phyloP scores from a whole-genome alignment of 2,329 filamentous ascomycete species.

The Aureobasidium mangrovei region DNA sequence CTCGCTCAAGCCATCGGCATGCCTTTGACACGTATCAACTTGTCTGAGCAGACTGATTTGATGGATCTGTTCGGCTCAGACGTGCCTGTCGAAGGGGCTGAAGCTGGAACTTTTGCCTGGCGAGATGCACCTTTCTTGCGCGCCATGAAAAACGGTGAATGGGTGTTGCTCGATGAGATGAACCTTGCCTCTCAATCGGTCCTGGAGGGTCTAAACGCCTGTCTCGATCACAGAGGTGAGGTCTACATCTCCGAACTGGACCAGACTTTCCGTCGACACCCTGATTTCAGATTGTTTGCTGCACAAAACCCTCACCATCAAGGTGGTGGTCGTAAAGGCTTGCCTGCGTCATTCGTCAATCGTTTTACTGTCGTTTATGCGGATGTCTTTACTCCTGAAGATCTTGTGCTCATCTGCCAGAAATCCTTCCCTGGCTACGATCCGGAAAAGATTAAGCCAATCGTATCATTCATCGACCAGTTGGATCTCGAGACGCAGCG shows the following conservation, averaged over 20 bases:
- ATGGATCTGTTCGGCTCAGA: constrained; percentile 98
- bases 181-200: constrained; percentile 96
- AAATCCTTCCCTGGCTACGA: constrained; percentile 63
- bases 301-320: constrained; percentile 97
- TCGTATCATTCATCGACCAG: constrained; percentile 74
- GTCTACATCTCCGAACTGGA: constrained; percentile 94
- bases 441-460: constrained; percentile 48
- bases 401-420: constrained; percentile 72
- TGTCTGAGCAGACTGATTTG: constrained; percentile 94
- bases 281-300: constrained; percentile 87
- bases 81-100: constrained; percentile 86
- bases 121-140: constrained; percentile 89
- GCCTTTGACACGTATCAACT: constrained; percentile 83
- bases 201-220: constrained; percentile 90
- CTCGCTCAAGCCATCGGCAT: constrained; percentile 71
- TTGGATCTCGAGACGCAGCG: constrained; percentile 61
- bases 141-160: constrained; percentile 93
- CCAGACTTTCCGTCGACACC: constrained; percentile 83
- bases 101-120: constrained; percentile 88
- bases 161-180: constrained; percentile 98
- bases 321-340: constrained; percentile 86
- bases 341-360: constrained; percentile 94
- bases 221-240: constrained; percentile 90
- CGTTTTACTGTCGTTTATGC: constrained; percentile 97
- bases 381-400: constrained; percentile 73